Percentiles rank a stretch among this genome's conserved stretches.
Conservation (phyloP, 2,329 filamentous ascomycete species). For the Hypocreales sp. region DNA sequence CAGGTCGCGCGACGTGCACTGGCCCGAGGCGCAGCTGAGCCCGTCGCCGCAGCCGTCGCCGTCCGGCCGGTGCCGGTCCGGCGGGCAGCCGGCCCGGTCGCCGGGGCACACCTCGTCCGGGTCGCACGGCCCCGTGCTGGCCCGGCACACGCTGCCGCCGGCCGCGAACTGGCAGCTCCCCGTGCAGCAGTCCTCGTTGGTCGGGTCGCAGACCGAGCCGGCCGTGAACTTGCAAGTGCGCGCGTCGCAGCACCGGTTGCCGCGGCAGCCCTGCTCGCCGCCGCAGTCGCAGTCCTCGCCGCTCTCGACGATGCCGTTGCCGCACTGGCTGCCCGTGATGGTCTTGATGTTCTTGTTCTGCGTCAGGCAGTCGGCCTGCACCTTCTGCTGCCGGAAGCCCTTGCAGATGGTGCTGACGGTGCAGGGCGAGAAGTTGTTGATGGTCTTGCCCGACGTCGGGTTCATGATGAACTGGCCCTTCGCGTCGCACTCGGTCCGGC, state of each 20-base stretch:
- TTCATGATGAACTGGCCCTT: conserved; percentile 86
- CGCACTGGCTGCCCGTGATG: conserved; percentile 73
- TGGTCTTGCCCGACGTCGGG: conserved; percentile 60
- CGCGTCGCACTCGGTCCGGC: conserved; percentile 53
- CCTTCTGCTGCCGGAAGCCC: conserved; percentile 64
- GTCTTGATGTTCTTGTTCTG: conserved; percentile 73
- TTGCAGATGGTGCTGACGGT: conserved; percentile 89
- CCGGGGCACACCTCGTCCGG: conserved; percentile 74
- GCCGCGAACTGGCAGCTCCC: conserved; percentile 49
- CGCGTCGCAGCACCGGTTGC: conserved; percentile 72
- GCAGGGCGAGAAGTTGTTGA: conserved; percentile 74
- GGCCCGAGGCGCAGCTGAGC: conserved; percentile 73
- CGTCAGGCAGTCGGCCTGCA: conserved; percentile 55
- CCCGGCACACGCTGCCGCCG: conserved; percentile 60
- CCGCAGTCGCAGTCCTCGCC: conserved; percentile 97
- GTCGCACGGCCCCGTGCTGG: conserved; percentile 69
- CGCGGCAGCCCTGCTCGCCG: conserved; percentile 52
- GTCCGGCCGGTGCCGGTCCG: conserved; percentile 53
- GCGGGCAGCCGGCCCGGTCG: conserved; percentile 54
- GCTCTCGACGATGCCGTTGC: conserved; percentile 89
- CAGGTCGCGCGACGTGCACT: conserved; percentile 81
- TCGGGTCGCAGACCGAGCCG: conserved; percentile 62
- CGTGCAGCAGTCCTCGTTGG: conserved; percentile 72
- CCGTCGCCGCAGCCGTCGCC: conserved; percentile 55
- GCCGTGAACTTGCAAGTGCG: conserved; percentile 72